phyloP scores from a whole-genome alignment of 139 green algal species.

The Chlamydomonas incerta region DNA sequence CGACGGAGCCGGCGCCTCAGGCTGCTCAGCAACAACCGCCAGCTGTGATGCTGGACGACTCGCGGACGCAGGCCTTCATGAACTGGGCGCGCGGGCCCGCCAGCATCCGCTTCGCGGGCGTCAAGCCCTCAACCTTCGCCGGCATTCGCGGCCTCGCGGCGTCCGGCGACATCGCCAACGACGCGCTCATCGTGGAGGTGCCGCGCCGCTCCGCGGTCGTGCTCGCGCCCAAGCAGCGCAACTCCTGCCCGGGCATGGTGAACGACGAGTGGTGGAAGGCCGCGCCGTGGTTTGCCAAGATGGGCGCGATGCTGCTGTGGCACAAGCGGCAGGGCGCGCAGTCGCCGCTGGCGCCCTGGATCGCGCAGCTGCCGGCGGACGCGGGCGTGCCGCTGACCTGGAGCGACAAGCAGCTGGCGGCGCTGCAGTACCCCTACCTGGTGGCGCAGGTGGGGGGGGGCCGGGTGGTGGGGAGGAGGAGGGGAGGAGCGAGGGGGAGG shows the following conservation, averaged over 20 bases:
- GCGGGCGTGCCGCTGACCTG: constrained; percentile 80
- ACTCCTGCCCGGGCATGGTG: constrained; percentile 59
- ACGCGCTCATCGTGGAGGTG: constrained; percentile 70
- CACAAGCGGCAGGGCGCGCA: constrained; percentile 59
- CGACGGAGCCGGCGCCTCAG: background rate
- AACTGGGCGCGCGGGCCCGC: constrained; percentile 37
- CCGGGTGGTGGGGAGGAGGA: background rate
- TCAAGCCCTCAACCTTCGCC: constrained; percentile 52
- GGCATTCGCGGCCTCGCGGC: constrained; percentile 70
- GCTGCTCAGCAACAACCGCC: background rate
- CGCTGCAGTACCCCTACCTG: constrained; percentile 75
- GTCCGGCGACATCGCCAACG: constrained; percentile 51
- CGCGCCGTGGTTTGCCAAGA: constrained; percentile 76
- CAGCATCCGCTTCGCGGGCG: constrained; percentile 42
- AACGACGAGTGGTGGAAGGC: constrained; percentile 63
- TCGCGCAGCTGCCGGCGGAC: constrained; percentile 72
- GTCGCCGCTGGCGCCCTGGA: constrained; percentile 66
- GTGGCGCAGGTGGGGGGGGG: constrained; percentile 56
- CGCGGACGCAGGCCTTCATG: constrained; percentile 42
- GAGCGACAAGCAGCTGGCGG: constrained; percentile 63
- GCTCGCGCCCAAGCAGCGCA: constrained; percentile 73
- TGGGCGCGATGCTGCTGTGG: constrained; percentile 79
- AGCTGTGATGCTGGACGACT: constrained; percentile 40
- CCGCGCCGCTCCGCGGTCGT: constrained; percentile 58
- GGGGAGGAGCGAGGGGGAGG: background rate